Evolutionary conservation across 1,284 basidiomycete genomes (phyloP), one percentile per base, ranked within the genome.

Genomic region (Ustilago trichophora): DNA sequence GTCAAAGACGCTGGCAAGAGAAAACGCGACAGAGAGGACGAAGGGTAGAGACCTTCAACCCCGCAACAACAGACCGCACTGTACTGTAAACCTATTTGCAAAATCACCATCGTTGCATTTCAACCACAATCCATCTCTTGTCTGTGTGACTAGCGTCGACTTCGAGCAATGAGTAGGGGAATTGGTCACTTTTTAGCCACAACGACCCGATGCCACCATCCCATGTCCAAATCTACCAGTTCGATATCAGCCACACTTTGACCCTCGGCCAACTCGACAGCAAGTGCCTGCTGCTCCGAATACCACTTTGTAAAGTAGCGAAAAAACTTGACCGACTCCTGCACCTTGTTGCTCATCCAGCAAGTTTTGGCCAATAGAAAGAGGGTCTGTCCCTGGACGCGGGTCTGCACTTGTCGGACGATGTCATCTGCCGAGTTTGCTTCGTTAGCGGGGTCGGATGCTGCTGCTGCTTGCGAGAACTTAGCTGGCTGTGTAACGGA

Each of bases 1-100:
- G 26, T 62, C 22, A 53, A 45, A 25, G 57, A 67, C n/a, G 32
- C n/a, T 3, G 52, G 40, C 4, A 70, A 70, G 38, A 32, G 67
- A 15, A 70, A 70, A 22, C 27, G 66, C 7, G 66, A 64, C 5
- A 45, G 58, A 16, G 65, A 68, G 24, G 66, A 70, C 22, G 60
- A 70, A 36, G 66, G 60, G 1, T 67, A n/a, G n/a, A n/a, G n/a
- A n/a, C n/a, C n/a, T n/a, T n/a, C n/a, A n/a, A n/a, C 12, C n/a
- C 21, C 15, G n/a, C 19, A 6, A 7, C 16, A 12, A n/a, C n/a
- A n/a, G n/a, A n/a, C n/a, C n/a, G n/a, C 4, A 6, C 15, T 7
- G 4, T 16, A 22, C 18, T 19, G 5, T 9, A 13, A 12, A 19
- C 6, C 8, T 33, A 15, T 18, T 8, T 29, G 13, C 27, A 29